Conservation (phyloP, 371 early-diverging fungal genomes). For the Zopfochytrium polystomum region DNA sequence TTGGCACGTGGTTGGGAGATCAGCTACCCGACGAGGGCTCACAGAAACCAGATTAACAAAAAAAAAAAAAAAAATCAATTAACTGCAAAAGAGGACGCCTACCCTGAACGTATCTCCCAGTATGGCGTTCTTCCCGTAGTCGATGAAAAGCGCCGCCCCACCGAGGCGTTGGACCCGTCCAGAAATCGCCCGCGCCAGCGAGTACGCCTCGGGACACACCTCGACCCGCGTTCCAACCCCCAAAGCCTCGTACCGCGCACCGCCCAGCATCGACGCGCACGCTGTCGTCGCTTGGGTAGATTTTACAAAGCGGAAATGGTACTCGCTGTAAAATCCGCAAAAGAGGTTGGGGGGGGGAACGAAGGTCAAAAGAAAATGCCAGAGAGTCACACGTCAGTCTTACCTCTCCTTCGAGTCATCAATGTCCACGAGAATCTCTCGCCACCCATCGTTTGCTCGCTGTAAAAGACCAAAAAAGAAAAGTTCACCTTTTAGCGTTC, state of each 20-base stretch:
- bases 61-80: constrained; percentile 9
- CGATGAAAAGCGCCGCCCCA: constrained; percentile 79
- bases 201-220: constrained; percentile 76
- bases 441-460: constrained; percentile 76
- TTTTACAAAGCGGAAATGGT: constrained; percentile 77
- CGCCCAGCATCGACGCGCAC: constrained; percentile 51
- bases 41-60: too few species aligned
- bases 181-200: constrained; percentile 61
- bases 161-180: constrained; percentile 57
- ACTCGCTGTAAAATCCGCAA: constrained; percentile 39
- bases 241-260: constrained; percentile 15
- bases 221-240: constrained; percentile 75
- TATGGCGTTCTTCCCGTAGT: constrained; percentile 85
- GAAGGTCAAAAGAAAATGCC: background rate
- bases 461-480: constrained; percentile 23
- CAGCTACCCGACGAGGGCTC: too few species aligned
- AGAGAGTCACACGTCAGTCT: too few species aligned
- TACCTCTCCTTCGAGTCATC: constrained; percentile 62
- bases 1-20: too few species aligned
- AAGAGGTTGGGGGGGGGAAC: background rate
- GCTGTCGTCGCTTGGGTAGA: constrained; percentile 68
- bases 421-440: constrained; percentile 84
- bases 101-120: constrained; percentile 80
- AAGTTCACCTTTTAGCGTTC: background rate
- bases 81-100: too few species aligned